Percentiles rank a stretch among this genome's conserved stretches.
Conservation (phyloP, 169 alveolate species). For the Cystoisospora suis region DNA sequence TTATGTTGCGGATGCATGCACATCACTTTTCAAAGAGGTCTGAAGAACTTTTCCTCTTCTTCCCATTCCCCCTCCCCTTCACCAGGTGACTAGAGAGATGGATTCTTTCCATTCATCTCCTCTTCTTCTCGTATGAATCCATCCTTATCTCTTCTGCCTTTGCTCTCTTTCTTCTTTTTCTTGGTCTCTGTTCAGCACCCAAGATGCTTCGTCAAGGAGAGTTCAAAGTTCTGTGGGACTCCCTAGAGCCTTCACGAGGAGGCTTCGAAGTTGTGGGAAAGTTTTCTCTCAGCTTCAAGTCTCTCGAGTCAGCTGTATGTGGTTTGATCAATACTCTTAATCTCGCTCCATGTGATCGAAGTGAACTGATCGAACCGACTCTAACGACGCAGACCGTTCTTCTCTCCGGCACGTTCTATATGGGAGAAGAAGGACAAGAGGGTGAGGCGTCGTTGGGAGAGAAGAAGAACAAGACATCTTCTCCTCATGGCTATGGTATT, state of each 20-base stretch:
- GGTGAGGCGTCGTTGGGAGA: not conserved
- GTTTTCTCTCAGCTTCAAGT: conserved; percentile 25
- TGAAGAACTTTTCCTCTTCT: too few species aligned
- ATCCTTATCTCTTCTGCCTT: not conserved
- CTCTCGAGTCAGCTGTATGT: conserved; percentile 48
- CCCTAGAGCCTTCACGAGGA: conserved; percentile 20
- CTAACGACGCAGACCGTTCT: conserved; percentile 50
- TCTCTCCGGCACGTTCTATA: conserved; percentile 46
- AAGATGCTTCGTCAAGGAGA: conserved; percentile 55
- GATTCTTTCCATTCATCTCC: too few species aligned
- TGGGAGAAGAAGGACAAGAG: too few species aligned
- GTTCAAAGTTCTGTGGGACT: conserved; percentile 55
- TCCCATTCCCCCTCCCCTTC: too few species aligned
- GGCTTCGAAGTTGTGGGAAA: conserved; percentile 56
- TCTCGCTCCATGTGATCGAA: conserved; percentile 64
- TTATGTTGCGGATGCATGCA: too few species aligned
- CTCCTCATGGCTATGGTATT: too few species aligned
- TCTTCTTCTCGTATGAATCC: too few species aligned
- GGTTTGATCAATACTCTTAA: conserved; percentile 32
- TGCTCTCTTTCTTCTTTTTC: not conserved
- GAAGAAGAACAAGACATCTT: too few species aligned
- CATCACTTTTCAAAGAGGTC: too few species aligned
- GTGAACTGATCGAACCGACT: conserved; percentile 33
- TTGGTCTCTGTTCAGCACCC: conserved; percentile 12
- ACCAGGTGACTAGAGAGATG: too few species aligned